These are phyloP conservation scores for Inonotus hispidus DNA, from an alignment of 1,284 basidiomycete genomes.

Conservation along the genomic window DNA sequence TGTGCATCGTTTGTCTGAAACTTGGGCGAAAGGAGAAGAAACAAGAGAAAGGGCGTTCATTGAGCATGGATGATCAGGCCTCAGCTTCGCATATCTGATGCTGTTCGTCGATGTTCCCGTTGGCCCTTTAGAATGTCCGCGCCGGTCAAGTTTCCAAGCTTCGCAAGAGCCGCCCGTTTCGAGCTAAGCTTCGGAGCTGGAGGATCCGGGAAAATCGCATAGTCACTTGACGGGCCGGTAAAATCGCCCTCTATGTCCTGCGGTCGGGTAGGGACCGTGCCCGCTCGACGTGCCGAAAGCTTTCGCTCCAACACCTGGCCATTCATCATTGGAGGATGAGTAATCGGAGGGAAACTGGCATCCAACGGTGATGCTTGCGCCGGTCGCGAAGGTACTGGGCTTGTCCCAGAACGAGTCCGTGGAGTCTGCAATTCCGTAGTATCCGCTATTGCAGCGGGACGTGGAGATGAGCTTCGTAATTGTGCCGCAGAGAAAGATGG, in stretches of 20 bases:
- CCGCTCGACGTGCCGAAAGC: conserved; percentile 17
- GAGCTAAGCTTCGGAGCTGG: conserved; percentile 44
- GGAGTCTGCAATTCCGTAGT: conserved; percentile 24
- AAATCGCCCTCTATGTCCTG: conserved; percentile 35
- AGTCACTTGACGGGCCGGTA: conserved; percentile 60
- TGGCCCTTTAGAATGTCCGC: conserved; percentile 38
- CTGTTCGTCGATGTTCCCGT: conserved; percentile 50
- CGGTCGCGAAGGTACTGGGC: conserved; percentile 41
- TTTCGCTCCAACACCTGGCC: conserved; percentile 11
- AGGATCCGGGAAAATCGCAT: conserved; percentile 66
- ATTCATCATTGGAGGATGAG: not conserved
- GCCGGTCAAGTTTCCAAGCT: conserved; percentile 51
- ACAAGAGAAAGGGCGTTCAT: not conserved
- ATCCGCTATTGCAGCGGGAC: conserved; percentile 30
- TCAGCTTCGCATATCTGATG: conserved; percentile 47
- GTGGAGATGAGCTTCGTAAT: conserved; percentile 43
- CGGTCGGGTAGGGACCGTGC: conserved; percentile 20
- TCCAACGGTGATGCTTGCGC: conserved; percentile 21
- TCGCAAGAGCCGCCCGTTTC: conserved; percentile 61
- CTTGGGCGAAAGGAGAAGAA: conserved; percentile 10
- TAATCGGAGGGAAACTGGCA: conserved; percentile 8
- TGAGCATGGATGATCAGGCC: too few relatives aligned
- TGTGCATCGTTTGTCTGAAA: conserved; percentile 5
- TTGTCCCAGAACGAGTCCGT: conserved; percentile 65
- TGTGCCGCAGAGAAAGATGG: conserved; percentile 75